These are phyloP conservation scores for Quillaja saponaria DNA, from an alignment of 306 rosid genomes.

Conservation along the genomic window DNA sequence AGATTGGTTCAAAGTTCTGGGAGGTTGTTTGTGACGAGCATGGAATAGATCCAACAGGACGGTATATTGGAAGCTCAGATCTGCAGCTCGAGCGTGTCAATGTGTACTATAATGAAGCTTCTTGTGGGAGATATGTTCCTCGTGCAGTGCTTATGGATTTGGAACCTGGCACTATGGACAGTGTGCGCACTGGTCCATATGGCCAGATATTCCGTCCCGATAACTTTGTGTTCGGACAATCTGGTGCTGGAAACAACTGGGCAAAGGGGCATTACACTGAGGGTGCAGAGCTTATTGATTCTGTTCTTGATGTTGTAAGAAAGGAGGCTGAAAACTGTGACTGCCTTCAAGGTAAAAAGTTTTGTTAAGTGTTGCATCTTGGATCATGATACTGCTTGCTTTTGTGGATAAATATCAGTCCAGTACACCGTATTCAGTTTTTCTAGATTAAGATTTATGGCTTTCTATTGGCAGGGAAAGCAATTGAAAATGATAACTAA, in stretches of 20 bases:
- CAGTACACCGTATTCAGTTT: neutral
- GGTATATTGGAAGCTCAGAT: slow-evolving; percentile 47
- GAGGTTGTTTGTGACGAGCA: slow-evolving; percentile 67
- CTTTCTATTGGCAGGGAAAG: neutral
- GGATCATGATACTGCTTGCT: neutral
- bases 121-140: slow-evolving; percentile 62
- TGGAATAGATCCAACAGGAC: slow-evolving; percentile 64
- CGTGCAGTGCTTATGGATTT: slow-evolving; percentile 63
- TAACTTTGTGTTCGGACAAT: slow-evolving; percentile 61
- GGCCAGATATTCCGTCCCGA: slow-evolving; percentile 65
- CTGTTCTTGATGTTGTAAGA: slow-evolving; percentile 56
- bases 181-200: slow-evolving; percentile 57
- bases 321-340: slow-evolving; percentile 65
- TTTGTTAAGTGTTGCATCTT: neutral
- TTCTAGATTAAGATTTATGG: neutral
- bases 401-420: neutral
- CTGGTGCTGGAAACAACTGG: slow-evolving; percentile 68
- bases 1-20: slow-evolving; percentile 66
- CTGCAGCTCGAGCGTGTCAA: slow-evolving; percentile 61
- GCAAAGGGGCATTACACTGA: slow-evolving; percentile 62
- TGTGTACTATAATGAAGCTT: slow-evolving; percentile 60
- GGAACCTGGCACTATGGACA: slow-evolving; percentile 65
- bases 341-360: slow-evolving; percentile 50
- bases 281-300: slow-evolving; percentile 60
- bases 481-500: neutral